Evolutionary conservation across 441 rosid species (phyloP).

Genomic region (Adansonia madagascariensis): DNA sequence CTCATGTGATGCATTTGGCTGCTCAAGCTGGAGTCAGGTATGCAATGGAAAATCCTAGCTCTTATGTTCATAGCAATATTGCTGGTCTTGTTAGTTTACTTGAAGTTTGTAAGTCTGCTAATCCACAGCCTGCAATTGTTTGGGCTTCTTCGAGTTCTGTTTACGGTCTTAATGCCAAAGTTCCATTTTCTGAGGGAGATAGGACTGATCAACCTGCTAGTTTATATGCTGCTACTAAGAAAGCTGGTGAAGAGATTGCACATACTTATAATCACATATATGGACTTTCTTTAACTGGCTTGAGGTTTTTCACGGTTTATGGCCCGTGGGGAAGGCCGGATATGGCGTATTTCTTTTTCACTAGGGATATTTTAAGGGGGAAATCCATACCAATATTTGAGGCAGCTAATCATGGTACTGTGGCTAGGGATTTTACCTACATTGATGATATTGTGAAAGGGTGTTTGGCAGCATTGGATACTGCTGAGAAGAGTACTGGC

Average conservation of each 20-base stretch:
- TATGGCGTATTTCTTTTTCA: slow-evolving; percentile 99
- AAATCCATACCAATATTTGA: slow-evolving; percentile 80
- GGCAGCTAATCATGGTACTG: slow-evolving; percentile 70
- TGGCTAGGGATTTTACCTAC: slow-evolving; percentile 95
- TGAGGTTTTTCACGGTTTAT: slow-evolving; percentile 93
- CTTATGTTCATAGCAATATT: slow-evolving; percentile 92
- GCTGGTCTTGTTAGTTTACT: slow-evolving; percentile 89
- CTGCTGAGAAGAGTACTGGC: slow-evolving; percentile 94
- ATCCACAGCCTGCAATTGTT: slow-evolving; percentile 90
- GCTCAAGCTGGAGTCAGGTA: slow-evolving; percentile 99
- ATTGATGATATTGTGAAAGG: slow-evolving; percentile 96
- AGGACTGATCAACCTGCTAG: slow-evolving; percentile 96
- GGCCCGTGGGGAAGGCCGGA: slow-evolving; percentile 99
- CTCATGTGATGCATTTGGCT: slow-evolving; percentile 96
- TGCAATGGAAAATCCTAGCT: slow-evolving; percentile 92
- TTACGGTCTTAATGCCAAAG: slow-evolving; percentile 88
- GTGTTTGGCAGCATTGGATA: slow-evolving; percentile 82
- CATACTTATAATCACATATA: slow-evolving; percentile 94
- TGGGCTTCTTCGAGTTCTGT: slow-evolving; percentile 99
- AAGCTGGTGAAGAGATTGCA: slow-evolving; percentile 98
- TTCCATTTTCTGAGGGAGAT: slow-evolving; percentile 91
- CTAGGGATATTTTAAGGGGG: slow-evolving; percentile 80
- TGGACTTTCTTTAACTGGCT: slow-evolving; percentile 89
- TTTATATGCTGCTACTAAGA: slow-evolving; percentile 93
- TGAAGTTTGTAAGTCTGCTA: slow-evolving; percentile 85